These are phyloP conservation scores for Lumnitzera racemosa DNA, from an alignment of 345 rosid genomes.

Conservation along the genomic window DNA sequence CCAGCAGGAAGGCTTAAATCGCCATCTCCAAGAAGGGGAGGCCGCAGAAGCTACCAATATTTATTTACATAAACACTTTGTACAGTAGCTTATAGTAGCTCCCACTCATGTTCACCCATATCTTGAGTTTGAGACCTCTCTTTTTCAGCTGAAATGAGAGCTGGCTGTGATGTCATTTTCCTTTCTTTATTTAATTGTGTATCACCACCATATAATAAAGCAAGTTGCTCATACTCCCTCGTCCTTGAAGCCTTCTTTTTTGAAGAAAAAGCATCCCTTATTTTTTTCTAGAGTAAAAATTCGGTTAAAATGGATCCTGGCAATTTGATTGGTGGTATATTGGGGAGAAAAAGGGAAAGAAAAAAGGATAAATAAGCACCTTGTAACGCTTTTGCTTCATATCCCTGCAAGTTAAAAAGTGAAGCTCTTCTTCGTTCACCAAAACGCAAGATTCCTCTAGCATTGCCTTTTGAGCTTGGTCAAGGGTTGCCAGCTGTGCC, in stretches of 20 bases:
- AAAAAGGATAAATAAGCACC: slow-evolving; percentile 20
- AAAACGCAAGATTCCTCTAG: slow-evolving; percentile 66
- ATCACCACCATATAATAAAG: slow-evolving; percentile 21
- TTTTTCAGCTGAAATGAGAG: slow-evolving; percentile 12
- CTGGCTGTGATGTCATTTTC: slow-evolving; percentile 17
- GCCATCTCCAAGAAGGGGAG: slow-evolving; percentile 7
- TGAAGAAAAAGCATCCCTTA: slow-evolving; percentile 46
- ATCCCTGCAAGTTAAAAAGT: slow-evolving; percentile 18
- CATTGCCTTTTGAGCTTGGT: slow-evolving; percentile 19
- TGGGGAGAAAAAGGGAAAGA: background rate
- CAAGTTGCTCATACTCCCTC: slow-evolving; percentile 57
- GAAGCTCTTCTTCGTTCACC: slow-evolving; percentile 43
- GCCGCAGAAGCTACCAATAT: slow-evolving; percentile 11
- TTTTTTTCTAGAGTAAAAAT: slow-evolving; percentile 34
- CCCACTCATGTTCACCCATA: slow-evolving; percentile 64
- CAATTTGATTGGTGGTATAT: background rate
- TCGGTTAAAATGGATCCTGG: background rate
- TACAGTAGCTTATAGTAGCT: slow-evolving; percentile 40
- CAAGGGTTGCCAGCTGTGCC: slow-evolving; percentile 13
- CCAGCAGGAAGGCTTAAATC: slow-evolving; percentile 6
- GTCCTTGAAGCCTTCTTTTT: slow-evolving; percentile 53
- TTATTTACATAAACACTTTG: slow-evolving; percentile 9
- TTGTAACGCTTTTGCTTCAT: slow-evolving; percentile 49
- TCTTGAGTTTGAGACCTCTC: slow-evolving; percentile 16
- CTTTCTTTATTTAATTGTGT: slow-evolving; percentile 14